Evolutionary conservation across 2,329 filamentous ascomycete species (phyloP), one percentile per base, ranked within the genome.

Genomic region (Zymoseptoria brevis): DNA sequence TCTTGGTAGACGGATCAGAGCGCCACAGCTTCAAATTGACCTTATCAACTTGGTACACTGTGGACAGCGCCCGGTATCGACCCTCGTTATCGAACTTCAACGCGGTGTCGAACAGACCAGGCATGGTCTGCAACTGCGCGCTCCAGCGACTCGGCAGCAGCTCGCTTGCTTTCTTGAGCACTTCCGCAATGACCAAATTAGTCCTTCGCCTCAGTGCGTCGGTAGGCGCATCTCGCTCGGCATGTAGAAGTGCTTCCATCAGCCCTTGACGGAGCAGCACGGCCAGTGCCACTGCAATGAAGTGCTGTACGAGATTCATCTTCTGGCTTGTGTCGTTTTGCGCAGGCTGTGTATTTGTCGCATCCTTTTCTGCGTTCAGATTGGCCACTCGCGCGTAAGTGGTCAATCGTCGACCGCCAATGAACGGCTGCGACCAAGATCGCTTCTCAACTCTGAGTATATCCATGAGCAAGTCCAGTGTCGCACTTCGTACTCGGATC

Each of bases 1-100:
- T 61, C 22, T 50, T 62, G 1, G 60, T 59, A n/a, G 65, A 64
- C 3, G 58, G 59, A 19, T 62, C 83, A 53, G 90, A 95, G 59
- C 91, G 83, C 71, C 95, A 95, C 13, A 99, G 77, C 0, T 92
- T 97, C 63, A 90, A 85, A 73, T 93, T 99, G 65, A 99, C 91
- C 71, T 93, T 96, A 76, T 96, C 96, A 57, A 99, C 96, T 72
- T 97, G 94, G 69, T 97, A 99, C 11, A 99, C 90, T 19, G 95
- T 95, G 7, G 90, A 87, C 7, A 90, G 92, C 6, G 93, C 90
- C 58, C 88, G 80, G 66, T 92, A 92, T 57, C 90, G 86, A 22
- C 85, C 82, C 29, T 92, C 84, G 19, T 85, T 80, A 21, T 83
- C 79, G 67, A 92, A 90, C 35, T 85, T 82, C 1, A 89, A 82